These are phyloP conservation scores for Picochlorum sp. DNA, from an alignment of 139 green algal species.

Conservation along the genomic window DNA sequence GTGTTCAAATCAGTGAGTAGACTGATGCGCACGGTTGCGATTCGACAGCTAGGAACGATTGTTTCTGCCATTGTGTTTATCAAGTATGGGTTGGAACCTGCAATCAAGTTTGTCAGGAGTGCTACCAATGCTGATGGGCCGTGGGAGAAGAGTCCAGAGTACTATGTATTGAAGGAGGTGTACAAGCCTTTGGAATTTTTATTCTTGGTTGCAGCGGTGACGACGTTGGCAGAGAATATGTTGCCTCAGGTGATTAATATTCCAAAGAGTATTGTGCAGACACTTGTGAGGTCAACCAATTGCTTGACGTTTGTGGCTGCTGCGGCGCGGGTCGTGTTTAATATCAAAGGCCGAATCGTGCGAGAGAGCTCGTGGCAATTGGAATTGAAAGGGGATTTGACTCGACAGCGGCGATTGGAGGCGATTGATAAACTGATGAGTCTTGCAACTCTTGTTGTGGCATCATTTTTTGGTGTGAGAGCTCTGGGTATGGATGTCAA, in stretches of 20 bases:
- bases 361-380: slow-evolving; percentile 42
- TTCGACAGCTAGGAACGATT: slow-evolving; percentile 47
- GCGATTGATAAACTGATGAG: slow-evolving; percentile 61
- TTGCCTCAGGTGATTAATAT: slow-evolving; percentile 75
- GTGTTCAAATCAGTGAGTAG: slow-evolving; percentile 32
- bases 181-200: slow-evolving; percentile 85
- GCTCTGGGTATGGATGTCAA: slow-evolving; percentile 64
- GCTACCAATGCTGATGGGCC: slow-evolving; percentile 29
- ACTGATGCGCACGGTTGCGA: slow-evolving; percentile 55
- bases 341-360: slow-evolving; percentile 70
- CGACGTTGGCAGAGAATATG: slow-evolving; percentile 77
- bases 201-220: slow-evolving; percentile 75
- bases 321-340: slow-evolving; percentile 69
- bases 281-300: slow-evolving; percentile 67
- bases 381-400: slow-evolving; percentile 74
- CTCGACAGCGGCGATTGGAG: slow-evolving; percentile 58
- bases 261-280: slow-evolving; percentile 44
- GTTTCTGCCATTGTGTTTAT: slow-evolving; percentile 34
- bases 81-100: slow-evolving; percentile 41
- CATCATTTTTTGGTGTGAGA: slow-evolving; percentile 50
- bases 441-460: slow-evolving; percentile 50
- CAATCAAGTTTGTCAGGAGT: slow-evolving; percentile 34
- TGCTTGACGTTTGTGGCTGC: slow-evolving; percentile 77
- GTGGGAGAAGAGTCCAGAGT: slow-evolving; percentile 51
- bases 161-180: slow-evolving; percentile 64